These are phyloP conservation scores for Rhizophora mangle DNA, from an alignment of 345 rosid genomes.

Conservation along the genomic window DNA sequence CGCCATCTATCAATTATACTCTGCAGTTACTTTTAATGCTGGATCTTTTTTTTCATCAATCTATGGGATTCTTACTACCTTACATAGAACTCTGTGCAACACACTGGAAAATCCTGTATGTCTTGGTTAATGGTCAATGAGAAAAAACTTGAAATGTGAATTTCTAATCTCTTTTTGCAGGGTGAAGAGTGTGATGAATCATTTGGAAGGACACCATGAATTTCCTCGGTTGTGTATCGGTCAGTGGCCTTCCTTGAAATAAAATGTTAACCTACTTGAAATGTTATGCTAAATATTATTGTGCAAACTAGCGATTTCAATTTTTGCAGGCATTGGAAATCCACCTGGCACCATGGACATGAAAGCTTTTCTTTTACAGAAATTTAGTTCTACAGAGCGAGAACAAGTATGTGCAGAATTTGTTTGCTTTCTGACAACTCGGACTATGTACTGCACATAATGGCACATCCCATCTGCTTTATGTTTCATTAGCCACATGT, in stretches of 20 bases:
- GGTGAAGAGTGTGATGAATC: constrained; percentile 68
- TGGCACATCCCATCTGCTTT: background rate
- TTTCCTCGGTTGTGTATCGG: constrained; percentile 87
- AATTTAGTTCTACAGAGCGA: constrained; percentile 65
- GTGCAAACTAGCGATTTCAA: background rate
- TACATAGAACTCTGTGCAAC: background rate
- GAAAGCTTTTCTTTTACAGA: constrained; percentile 87
- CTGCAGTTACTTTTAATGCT: background rate
- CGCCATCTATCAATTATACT: background rate
- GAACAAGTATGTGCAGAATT: constrained; percentile 43
- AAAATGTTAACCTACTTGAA: constrained; percentile 1
- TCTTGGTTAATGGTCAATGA: background rate
- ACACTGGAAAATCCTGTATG: background rate
- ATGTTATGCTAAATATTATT: background rate
- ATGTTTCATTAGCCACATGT: background rate
- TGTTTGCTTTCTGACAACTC: background rate
- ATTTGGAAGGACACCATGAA: constrained; percentile 63
- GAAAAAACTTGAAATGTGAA: background rate
- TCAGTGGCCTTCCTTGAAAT: constrained; percentile 8
- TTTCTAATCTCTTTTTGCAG: constrained; percentile 40
- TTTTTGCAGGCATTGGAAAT: constrained; percentile 69
- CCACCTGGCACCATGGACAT: constrained; percentile 92
- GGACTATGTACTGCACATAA: background rate
- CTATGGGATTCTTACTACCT: background rate
- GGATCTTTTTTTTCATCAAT: background rate